Conservation (phyloP, 225 moss, liverwort and hornwort genomes). For the Physcomitrellopsis africana region DNA sequence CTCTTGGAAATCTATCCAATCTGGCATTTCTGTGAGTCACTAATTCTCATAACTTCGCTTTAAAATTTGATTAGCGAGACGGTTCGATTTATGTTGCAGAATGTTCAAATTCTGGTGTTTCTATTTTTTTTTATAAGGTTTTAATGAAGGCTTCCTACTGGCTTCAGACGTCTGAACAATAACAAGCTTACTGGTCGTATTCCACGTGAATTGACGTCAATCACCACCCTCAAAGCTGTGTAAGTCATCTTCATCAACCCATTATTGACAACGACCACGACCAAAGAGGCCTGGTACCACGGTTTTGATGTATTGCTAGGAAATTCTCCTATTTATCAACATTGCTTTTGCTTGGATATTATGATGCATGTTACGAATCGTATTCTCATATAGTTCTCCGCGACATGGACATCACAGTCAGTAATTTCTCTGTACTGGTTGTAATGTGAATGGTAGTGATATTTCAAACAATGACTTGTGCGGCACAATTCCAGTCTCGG, state of each 20-base stretch:
- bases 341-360: neutral
- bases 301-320: neutral
- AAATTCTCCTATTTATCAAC: neutral
- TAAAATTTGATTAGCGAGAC: neutral
- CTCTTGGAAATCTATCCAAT: constrained; percentile 52
- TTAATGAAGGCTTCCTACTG: neutral
- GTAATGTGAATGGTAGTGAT: constrained; percentile 44
- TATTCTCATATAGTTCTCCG: too few relatives aligned
- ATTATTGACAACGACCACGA: neutral
- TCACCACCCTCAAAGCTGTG: constrained; percentile 61
- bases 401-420: too few relatives aligned
- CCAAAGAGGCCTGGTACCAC: neutral
- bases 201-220: constrained; percentile 57
- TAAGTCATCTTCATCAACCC: constrained; percentile 30
- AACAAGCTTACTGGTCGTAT: constrained; percentile 62
- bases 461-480: constrained; percentile 59
- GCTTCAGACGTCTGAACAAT: constrained; percentile 53
- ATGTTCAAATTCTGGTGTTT: neutral
- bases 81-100: neutral
- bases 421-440: neutral
- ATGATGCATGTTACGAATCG: neutral
- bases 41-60: neutral
- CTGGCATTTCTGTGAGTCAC: constrained; percentile 58
- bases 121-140: neutral
- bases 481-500: constrained; percentile 63